phyloP scores from a whole-genome alignment of 371 early-diverging fungal genomes.

The Capillidium rhysosporum region DNA sequence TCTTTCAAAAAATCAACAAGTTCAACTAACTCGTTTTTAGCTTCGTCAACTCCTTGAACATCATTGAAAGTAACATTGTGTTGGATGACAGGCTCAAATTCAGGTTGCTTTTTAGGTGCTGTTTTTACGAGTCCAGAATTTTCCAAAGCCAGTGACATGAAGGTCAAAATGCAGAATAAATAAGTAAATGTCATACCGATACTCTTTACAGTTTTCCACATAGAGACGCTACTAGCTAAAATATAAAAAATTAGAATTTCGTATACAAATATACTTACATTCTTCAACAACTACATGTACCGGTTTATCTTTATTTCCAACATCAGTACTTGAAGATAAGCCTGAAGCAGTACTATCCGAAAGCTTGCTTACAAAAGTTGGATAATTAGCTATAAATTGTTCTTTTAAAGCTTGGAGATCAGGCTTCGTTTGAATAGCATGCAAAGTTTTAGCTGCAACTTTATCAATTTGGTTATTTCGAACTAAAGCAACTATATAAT shows the following conservation, averaged over 20 bases:
- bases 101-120: conserved; percentile 26
- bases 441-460: conserved; percentile 29
- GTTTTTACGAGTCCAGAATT: conserved; percentile 53
- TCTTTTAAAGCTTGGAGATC: conserved; percentile 12
- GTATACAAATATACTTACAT: conserved; percentile 10
- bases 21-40: conserved; percentile 89
- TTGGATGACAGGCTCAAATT: conserved; percentile 45
- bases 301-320: conserved; percentile 21
- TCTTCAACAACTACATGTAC: conserved; percentile 37
- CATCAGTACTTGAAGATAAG: conserved; percentile 8
- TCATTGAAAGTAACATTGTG: conserved; percentile 65
- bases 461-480: conserved; percentile 36
- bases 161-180: conserved; percentile 54
- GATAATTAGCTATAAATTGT: conserved; percentile 13
- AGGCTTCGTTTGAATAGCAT: not conserved
- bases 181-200: conserved; percentile 49
- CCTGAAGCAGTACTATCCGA: conserved; percentile 6
- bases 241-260: not conserved
- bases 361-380: conserved; percentile 12
- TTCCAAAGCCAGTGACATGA: conserved; percentile 49
- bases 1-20: conserved; percentile 86
- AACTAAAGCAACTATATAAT: conserved; percentile 46
- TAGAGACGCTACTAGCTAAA: conserved; percentile 33
- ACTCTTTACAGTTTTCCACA: conserved; percentile 54
- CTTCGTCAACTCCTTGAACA: conserved; percentile 95